phyloP scores from a whole-genome alignment of 805 yeast species.

The Starmerella asiatica region DNA sequence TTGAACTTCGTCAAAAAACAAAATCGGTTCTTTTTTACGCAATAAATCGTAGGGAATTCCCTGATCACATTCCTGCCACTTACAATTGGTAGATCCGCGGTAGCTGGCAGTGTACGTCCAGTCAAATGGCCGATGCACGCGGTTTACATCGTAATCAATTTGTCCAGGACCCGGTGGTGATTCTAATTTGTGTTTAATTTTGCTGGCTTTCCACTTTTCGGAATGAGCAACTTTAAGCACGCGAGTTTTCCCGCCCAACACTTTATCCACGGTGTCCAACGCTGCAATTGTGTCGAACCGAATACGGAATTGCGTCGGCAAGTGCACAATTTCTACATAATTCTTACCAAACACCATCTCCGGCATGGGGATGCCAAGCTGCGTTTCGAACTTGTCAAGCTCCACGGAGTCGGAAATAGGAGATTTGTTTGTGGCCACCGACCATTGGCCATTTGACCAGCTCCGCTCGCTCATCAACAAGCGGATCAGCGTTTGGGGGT shows the following conservation, averaged over 20 bases:
- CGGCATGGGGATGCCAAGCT: constrained; percentile 70
- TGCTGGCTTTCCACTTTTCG: constrained; percentile 51
- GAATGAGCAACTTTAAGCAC: constrained; percentile 71
- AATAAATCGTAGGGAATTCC: constrained; percentile 60
- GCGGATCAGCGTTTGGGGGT: background rate
- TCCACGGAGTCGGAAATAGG: constrained; percentile 69
- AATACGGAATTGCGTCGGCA: constrained; percentile 33
- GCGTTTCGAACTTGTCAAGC: constrained; percentile 49
- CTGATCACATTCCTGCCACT: constrained; percentile 2
- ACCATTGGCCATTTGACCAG: constrained; percentile 38
- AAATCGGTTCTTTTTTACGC: constrained; percentile 64
- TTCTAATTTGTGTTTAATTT: constrained; percentile 14
- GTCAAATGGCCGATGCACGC: constrained; percentile 72
- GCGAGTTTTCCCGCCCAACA: constrained; percentile 31
- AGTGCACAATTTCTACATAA: constrained; percentile 39
- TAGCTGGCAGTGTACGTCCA: constrained; percentile 90
- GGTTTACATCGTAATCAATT: constrained; percentile 32
- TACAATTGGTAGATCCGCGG: constrained; percentile 34
- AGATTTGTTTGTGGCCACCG: constrained; percentile 51
- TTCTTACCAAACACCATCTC: constrained; percentile 96
- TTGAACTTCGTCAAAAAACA: constrained; percentile 78
- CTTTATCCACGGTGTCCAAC: constrained; percentile 42
- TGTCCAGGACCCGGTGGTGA: constrained; percentile 23
- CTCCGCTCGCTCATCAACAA: background rate
- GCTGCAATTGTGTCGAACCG: constrained; percentile 72